Evolutionary conservation across 495 filamentous ascomycete genomes (phyloP), one percentile per base, ranked within the genome.

Genomic region (Xylaria scruposa): DNA sequence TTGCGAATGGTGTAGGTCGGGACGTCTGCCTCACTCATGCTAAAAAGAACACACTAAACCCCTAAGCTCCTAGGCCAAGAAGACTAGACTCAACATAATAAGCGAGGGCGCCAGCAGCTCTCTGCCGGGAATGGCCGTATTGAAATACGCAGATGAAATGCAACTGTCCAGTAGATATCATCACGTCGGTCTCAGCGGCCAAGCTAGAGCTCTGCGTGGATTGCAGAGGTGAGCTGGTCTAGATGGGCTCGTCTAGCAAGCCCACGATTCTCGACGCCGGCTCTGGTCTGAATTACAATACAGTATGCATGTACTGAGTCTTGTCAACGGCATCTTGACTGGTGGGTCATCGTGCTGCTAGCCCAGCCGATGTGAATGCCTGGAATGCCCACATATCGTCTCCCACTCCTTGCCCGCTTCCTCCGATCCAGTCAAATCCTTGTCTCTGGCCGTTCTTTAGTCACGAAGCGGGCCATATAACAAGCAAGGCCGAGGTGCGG

Each of bases 401-500:
- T 53, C 56, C 71, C 65, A 76, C 72, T 71, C 76, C 67, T 60
- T 60, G 64, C 61, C 70, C 70, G 63, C 44, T 60, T 64, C 51
- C 63, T 68, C 47, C 63, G 60, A 75, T 70, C 76, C 62, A 70
- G 51, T 62, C 63, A 64, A 51, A 70, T 68, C 74, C 75, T 74
- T 77, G 77, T 71, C 72, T 51, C 65, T 56, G 47, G 29, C 67
- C 70, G 62, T 60, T 60, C 46, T 65, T 69, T 53, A 74, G 77
- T 74, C 68, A 76, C 69, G 70, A 78, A 76, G 72, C 74, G 72
- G 77, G 72, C 75, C 75, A 70, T 76, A 76, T 75, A 77, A 70
- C 62, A 76, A 73, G 74, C 73, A 74, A 71, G 67, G 58, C 74
- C 74, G 72, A 78, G 74, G 51, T 36, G 70, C 51, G 40, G 70